Conservation (phyloP, 75 land plant genomes). For the Sequoia sempervirens region DNA sequence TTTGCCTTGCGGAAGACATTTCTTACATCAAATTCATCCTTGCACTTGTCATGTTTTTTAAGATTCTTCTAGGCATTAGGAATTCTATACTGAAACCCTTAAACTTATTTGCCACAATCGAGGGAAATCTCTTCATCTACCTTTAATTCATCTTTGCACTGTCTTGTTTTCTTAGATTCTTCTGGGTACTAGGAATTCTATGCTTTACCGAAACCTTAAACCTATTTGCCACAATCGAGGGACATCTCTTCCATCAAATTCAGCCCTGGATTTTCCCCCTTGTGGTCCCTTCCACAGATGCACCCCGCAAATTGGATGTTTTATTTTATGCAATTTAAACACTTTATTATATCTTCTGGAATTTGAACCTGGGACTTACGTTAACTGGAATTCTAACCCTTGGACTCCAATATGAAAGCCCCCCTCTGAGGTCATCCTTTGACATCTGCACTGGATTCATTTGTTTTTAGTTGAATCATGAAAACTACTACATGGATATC, state of each 20-base stretch:
- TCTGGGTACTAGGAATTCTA: too few species aligned
- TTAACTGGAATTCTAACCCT: background rate
- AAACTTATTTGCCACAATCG: background rate
- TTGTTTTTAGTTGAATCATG: background rate
- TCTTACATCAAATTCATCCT: too few species aligned
- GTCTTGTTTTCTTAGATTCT: too few species aligned
- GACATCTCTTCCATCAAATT: background rate
- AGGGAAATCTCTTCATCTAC: background rate
- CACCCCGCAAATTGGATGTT: background rate
- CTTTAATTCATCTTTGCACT: too few species aligned
- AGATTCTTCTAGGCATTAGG: too few species aligned
- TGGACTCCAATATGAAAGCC: background rate
- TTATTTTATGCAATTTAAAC: background rate
- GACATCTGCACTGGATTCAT: background rate
- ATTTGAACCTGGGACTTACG: background rate
- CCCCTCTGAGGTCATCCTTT: background rate
- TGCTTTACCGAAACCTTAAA: too few species aligned
- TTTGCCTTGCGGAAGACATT: too few species aligned
- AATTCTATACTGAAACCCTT: background rate
- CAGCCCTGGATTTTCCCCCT: background rate
- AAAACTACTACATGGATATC: background rate
- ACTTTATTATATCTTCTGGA: background rate
- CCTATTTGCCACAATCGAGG: too few species aligned
- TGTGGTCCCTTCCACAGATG: too few species aligned
- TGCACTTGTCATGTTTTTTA: too few species aligned